Conservation (phyloP, 1,139 yeast genomes). For the Suhomyces choctaworum region DNA sequence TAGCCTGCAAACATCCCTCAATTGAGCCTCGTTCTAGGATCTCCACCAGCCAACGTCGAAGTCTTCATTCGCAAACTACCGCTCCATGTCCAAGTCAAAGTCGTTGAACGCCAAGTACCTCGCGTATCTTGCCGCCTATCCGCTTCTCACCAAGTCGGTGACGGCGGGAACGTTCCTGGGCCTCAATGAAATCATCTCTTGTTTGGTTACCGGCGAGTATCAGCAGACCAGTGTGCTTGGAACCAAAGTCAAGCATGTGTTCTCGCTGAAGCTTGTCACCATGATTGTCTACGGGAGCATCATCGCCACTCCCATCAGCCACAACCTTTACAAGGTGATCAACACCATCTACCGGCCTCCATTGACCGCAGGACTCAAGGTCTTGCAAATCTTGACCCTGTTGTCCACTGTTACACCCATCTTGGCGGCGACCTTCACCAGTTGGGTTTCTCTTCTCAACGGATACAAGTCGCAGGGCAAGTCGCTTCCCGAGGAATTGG, state of each 20-base stretch:
- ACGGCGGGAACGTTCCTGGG: conserved; percentile 61
- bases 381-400: conserved; percentile 61
- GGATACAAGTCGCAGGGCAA: conserved; percentile 22
- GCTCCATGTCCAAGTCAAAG: conserved; percentile 6
- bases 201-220: conserved; percentile 50
- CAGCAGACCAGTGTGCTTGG: conserved; percentile 24
- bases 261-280: conserved; percentile 51
- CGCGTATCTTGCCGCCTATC: conserved; percentile 44
- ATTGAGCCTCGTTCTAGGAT: too few relatives aligned
- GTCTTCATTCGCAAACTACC: too few relatives aligned
- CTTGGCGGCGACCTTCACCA: conserved; percentile 55
- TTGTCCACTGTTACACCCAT: conserved; percentile 66
- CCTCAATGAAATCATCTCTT: conserved; percentile 60
- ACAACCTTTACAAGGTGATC: conserved; percentile 52
- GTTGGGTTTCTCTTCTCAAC: conserved; percentile 53
- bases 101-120: conserved; percentile 36
- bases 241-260: conserved; percentile 32
- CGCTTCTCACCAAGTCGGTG: conserved; percentile 58
- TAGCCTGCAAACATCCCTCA: too few relatives aligned
- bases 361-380: conserved; percentile 39
- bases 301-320: conserved; percentile 74
- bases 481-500: conserved; percentile 23
- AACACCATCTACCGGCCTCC: conserved; percentile 47
- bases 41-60: too few relatives aligned
- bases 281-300: conserved; percentile 75